Evolutionary conservation across 2,329 filamentous ascomycete genomes (phyloP), one percentile per base, ranked within the genome.

Genomic region (Trichoderma sp.): DNA sequence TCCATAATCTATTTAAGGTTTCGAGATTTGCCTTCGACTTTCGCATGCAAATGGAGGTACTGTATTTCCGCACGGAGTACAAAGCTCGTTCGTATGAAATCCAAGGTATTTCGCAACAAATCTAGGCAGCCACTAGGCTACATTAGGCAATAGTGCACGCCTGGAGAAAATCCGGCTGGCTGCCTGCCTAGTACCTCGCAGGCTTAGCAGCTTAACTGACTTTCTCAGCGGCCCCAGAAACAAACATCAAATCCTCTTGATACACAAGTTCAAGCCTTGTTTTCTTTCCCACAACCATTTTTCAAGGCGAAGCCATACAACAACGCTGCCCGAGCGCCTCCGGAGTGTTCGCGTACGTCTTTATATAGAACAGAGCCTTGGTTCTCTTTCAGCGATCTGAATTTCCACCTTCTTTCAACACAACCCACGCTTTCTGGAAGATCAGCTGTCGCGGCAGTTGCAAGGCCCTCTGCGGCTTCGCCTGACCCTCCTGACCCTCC

Each of bases 241-340:
- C 64, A 67, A 60, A 67, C 64, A 52, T 68, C 50, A 53, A 68
- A 57, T 64, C 59, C 45, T 45, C 61, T 53, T 52, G n/a, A 63
- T 57, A 42, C 66, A 15, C 50, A 48, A 57, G 56, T 57, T 56
- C 48, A 50, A 22, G 39, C 52, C 56, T 64, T 58, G 25, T 64
- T 64, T 53, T 45, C 63, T 52, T 60, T 48, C 25, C 45, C 19
- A 12, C 60, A 65, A 35, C 29, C 25, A 27, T 53, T 32, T 2
- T 54, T 56, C 61, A 65, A 45, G 53, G 53, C 67, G 35, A 25
- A 13, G 32, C 29, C 32, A 22, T 25, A 45, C n/a, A 22, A 53
- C 25, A 34, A 52, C 32, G 39, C n/a, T 45, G 52, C 32, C 50
- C 59, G 34, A 42, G 63, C 67, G 37, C 12, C 35, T 15, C 10